Base-by-base conservation (phyloP, 1,284 basidiomycete species). In the Leccinum griseonigrum region DNA sequence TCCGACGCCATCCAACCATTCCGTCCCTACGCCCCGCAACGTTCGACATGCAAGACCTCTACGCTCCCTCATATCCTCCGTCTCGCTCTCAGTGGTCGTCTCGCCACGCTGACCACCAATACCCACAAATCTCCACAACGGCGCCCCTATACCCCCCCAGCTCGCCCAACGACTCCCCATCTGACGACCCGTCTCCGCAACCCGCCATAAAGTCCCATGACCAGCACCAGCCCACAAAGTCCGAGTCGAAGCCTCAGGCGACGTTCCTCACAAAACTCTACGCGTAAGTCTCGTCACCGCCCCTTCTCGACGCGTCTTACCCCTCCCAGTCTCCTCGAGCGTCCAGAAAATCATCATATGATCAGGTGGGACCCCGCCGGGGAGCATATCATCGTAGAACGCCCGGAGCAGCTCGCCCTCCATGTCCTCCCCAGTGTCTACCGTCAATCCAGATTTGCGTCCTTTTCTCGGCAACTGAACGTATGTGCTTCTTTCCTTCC, bases 211-310 rank as follows among this genome's bases (percentile, higher is more conserved):
- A 76, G 63, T 48, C 69, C 64, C 81, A 75, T 80, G 85, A 77
- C 76, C 80, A 68, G 69, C 77, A 79, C 64, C 81, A 82, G 65
- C 79, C 82, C 54, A 78, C 77, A 72, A 87, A 86, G 76, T 71
- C 82, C 58, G 85, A 87, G 65, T 75, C 85, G 55, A 92, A 92
- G 80, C 87, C 92, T 1, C 91, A 94, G 79, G 90, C 92, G 0
- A 95, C 93, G 10, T 95, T 95, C 74, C 81, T 95, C 71, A 95
- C 92, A 74, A 95, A 95, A 82, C 85, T 95, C 56, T 95, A 95
- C 83, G 87, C 89, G 92, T 93, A 73, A 70, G 89, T 87, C 31
- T 18, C 32, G 16, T 57, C 46, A 31, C 26, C 6, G 55, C 63
- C 57, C 40, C 29, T 51, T 54, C 36, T 54, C 61, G 57, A 63